phyloP scores from a whole-genome alignment of 352 stramenopile species.

The Pythium graminicola region DNA sequence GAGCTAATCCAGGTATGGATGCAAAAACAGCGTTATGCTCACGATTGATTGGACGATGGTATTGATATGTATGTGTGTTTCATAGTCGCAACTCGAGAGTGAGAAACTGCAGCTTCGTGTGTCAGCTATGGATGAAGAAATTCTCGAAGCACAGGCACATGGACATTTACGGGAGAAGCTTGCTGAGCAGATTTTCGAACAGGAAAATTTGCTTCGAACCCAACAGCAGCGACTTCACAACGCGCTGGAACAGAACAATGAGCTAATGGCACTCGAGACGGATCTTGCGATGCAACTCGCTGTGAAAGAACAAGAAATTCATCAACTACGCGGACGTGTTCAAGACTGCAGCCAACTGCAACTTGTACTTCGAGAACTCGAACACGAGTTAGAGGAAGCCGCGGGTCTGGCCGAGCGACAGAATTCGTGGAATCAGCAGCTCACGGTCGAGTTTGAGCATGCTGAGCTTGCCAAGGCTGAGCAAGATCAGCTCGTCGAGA shows the following conservation, averaged over 20 bases:
- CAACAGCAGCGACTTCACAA: conserved; percentile 31
- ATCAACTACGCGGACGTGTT: background rate
- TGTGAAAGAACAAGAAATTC: background rate
- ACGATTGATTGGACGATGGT: conserved; percentile 1
- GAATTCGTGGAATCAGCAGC: conserved; percentile 24
- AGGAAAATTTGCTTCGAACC: conserved; percentile 24
- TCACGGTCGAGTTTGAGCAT: conserved; percentile 16
- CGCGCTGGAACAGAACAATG: conserved; percentile 31
- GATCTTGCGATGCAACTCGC: conserved; percentile 14
- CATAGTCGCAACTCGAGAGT: conserved; percentile 12
- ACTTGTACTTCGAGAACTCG: conserved; percentile 10
- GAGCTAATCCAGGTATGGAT: conserved; percentile 9
- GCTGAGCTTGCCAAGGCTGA: conserved; percentile 16
- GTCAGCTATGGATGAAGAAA: conserved; percentile 11
- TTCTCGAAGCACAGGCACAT: conserved; percentile 15
- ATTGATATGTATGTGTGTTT: background rate
- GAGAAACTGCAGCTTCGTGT: conserved; percentile 21
- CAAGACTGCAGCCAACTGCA: conserved; percentile 4
- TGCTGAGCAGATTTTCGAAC: conserved; percentile 34
- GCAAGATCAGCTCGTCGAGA: conserved; percentile 18
- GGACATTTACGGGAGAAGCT: conserved; percentile 24
- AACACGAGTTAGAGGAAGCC: conserved; percentile 22
- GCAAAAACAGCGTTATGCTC: too few relatives aligned
- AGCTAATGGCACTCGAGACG: conserved; percentile 28
- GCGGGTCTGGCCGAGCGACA: conserved; percentile 23